Evolutionary conservation across 331 rosid genomes (phyloP).

Genomic region (Cydonia oblonga): DNA sequence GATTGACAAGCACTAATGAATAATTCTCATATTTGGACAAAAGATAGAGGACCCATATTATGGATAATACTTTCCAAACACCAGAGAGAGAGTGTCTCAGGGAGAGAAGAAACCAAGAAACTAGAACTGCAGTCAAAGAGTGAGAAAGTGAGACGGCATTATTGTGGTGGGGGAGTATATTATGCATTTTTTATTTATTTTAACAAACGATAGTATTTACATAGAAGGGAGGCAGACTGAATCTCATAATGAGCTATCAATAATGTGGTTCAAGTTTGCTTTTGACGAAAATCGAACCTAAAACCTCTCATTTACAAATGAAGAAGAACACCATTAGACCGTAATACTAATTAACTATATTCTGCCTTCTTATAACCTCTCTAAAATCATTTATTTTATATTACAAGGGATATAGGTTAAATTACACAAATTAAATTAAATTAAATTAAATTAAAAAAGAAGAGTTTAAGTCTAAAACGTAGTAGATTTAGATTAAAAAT

Average conservation of each 20-base stretch:
- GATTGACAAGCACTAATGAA: too few species aligned
- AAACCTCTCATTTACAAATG: too few species aligned
- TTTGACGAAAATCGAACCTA: too few species aligned
- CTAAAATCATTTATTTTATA: neutral
- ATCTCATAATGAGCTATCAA: fast-evolving
- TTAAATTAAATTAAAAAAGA: too few species aligned
- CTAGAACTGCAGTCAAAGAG: neutral
- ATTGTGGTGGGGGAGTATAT: neutral
- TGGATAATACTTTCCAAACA: neutral
- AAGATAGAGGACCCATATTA: neutral
- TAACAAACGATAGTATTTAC: too few species aligned
- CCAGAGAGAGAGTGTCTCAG: neutral
- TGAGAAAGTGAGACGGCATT: neutral
- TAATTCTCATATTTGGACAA: neutral
- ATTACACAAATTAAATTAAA: too few species aligned
- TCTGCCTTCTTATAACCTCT: neutral
- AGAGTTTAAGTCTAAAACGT: too few species aligned
- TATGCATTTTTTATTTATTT: too few species aligned
- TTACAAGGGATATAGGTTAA: too few species aligned
- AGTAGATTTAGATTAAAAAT: too few species aligned
- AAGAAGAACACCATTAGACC: too few species aligned
- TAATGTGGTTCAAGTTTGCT: fast-evolving
- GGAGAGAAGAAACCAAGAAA: neutral
- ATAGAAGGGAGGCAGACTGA: fast-evolving
- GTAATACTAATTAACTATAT: neutral